Base-by-base conservation (phyloP, 1,139 yeast genomes). In the Pichia sp. region DNA sequence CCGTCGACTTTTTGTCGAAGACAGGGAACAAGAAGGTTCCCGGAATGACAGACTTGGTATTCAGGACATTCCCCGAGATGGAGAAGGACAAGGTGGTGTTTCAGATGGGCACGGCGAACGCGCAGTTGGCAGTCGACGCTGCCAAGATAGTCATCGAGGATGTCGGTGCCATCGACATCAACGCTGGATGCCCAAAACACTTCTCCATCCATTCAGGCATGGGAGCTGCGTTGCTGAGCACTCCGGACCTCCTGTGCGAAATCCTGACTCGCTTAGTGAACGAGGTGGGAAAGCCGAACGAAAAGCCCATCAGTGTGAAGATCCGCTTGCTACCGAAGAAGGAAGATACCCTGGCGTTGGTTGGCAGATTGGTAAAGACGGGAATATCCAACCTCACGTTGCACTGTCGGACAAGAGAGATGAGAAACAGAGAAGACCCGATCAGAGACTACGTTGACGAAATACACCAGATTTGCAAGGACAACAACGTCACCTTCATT, bases 131-230 rank as follows among this genome's bases (percentile, higher is more conserved):
- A 0, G 96, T 90, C 0, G 75, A 84, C 59, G 99, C 97, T 0
- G 97, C 96, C 0, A 73, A 77, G 54, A 76, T 84, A 49, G 88
- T 93, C 2, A 90, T 92, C 15, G 66, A 76, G 1, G 99, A 93
- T 69, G 98, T 93, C 1, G 90, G 84, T 59, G 98, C 96, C 8
- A 87, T 93, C 13, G 99, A 93, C 68, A 80, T 93, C 58, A 93
- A 93, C 69, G 90, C 97, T 45, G 99, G 99, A 4, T 93, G 99
- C 71, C 99, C 99, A 2, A 90, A 90, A 67, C 92, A 86, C 58
- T 89, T 88, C 64, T 67, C 73, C 5, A 78, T 90, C 3, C 97
- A 90, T 69, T 79, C 95, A 0, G 99, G 99, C 1, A 93, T 93
- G 98, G 99, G 99, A 5, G 97, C 98, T 3, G 97, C 96, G 0